A percentile compares a stretch with the other conserved stretches of the same genome.
Conservation (phyloP, 208 protist species). For the Crithidia thermophila region DNA sequence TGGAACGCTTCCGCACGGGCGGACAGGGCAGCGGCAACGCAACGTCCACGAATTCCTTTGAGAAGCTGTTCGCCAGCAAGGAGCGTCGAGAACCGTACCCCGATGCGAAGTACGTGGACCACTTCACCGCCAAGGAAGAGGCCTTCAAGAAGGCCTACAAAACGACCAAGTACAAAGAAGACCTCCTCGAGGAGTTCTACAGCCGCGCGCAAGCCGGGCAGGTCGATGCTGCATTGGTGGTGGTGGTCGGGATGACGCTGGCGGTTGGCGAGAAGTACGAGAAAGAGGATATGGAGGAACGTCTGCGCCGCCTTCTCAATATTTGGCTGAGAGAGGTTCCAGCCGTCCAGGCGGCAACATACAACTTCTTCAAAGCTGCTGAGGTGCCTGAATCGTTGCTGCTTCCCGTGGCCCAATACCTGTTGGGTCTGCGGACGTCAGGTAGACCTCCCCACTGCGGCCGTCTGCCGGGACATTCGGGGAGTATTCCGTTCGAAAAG, state of each 20-base stretch:
- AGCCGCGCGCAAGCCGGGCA: background rate
- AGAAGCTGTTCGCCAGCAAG: too few species aligned
- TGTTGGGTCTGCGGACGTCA: too few species aligned
- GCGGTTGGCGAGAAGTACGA: background rate
- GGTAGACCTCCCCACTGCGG: too few species aligned
- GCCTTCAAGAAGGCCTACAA: background rate
- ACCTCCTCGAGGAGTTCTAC: background rate
- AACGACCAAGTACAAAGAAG: background rate
- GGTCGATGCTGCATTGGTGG: background rate
- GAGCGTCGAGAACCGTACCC: too few species aligned
- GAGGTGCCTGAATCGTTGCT: background rate
- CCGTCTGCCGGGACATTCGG: too few species aligned
- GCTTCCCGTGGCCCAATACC: background rate
- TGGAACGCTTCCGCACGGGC: too few species aligned
- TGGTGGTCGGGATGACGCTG: background rate
- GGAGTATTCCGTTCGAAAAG: too few species aligned
- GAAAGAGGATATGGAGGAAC: background rate
- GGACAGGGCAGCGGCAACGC: too few species aligned
- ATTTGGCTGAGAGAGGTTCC: background rate
- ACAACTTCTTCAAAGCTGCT: background rate
- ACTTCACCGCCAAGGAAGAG: background rate
- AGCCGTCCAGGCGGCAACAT: background rate
- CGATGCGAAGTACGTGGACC: background rate
- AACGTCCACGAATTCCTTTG: too few species aligned
- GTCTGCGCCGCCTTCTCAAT: background rate